These are phyloP conservation scores for Rhododendron mucronatum DNA, from an alignment of 148 eudicot genomes.

Conservation along the genomic window DNA sequence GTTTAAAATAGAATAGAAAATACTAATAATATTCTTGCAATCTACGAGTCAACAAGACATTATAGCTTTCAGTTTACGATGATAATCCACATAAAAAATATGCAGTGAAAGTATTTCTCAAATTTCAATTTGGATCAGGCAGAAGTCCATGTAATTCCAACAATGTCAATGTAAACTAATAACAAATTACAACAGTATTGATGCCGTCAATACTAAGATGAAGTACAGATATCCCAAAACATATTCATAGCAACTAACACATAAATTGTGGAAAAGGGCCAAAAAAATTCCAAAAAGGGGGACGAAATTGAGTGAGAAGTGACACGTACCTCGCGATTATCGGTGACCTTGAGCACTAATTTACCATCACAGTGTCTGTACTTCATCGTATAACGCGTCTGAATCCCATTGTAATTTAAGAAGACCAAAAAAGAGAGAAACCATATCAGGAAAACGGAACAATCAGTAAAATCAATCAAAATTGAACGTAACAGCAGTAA, in stretches of 20 bases:
- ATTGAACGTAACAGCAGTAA: not conserved
- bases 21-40: not conserved
- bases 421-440: not conserved
- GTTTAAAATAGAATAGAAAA: too few species aligned
- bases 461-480: too few species aligned
- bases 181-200: not conserved
- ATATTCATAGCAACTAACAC: not conserved
- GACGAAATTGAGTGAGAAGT: not conserved
- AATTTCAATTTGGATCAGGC: not conserved
- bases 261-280: not conserved
- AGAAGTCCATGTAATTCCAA: not conserved
- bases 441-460: not conserved
- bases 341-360: slow-evolving; percentile 93
- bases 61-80: not conserved
- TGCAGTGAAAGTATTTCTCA: not conserved
- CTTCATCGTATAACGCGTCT: slow-evolving; percentile 88
- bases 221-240: not conserved
- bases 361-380: slow-evolving; percentile 90
- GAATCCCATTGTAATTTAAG: not conserved
- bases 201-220: not conserved
- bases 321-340: slow-evolving; percentile 62
- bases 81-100: not conserved
- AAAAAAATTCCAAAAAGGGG: too few species aligned
- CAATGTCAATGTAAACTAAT: not conserved
- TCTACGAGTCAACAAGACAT: not conserved